A percentile compares a stretch with the other conserved stretches of the same genome.
These are phyloP conservation scores for Boletus huronensis DNA, from an alignment of 768 basidiomycete genomes.

Conservation along the genomic window DNA sequence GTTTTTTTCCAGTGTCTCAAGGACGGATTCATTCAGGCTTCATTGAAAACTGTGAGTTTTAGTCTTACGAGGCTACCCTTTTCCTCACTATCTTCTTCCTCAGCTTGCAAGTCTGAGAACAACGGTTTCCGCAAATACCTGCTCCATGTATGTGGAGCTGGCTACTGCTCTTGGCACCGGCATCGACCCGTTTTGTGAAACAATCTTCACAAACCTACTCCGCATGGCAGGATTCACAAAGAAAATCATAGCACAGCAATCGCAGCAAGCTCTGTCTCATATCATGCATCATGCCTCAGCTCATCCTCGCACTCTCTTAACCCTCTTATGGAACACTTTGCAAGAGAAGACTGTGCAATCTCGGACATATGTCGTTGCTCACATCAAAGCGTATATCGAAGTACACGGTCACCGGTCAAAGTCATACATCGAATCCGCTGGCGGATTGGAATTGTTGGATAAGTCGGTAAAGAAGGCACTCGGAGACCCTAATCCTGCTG, in stretches of 20 bases:
- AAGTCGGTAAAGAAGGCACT: conserved; percentile 70
- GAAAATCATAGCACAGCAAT: conserved; percentile 83
- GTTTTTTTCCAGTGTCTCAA: conserved; percentile 73
- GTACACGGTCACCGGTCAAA: conserved; percentile 65
- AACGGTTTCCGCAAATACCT: conserved; percentile 79
- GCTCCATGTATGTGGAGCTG: conserved; percentile 73
- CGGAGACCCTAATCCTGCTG: conserved; percentile 74
- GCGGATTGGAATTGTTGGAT: conserved; percentile 69
- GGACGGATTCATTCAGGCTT: conserved; percentile 74
- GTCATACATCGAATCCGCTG: conserved; percentile 61
- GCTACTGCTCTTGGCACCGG: conserved; percentile 57
- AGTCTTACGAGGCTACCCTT: neutral
- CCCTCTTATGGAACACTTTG: conserved; percentile 62
- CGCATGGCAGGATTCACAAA: conserved; percentile 91
- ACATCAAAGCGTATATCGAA: conserved; percentile 74
- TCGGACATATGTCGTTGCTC: conserved; percentile 60
- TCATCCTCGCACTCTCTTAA: conserved; percentile 64
- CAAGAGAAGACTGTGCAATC: conserved; percentile 82
- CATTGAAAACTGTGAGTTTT: conserved; percentile 73
- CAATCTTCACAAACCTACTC: conserved; percentile 69
- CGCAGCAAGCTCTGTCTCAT: conserved; percentile 67
- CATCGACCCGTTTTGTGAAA: conserved; percentile 80
- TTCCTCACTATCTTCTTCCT: conserved; percentile 1
- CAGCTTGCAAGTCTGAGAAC: conserved; percentile 89
- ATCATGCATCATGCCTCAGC: conserved; percentile 69